phyloP scores from a whole-genome alignment of 2,329 filamentous ascomycete species.

The Epichloe glyceriae region DNA sequence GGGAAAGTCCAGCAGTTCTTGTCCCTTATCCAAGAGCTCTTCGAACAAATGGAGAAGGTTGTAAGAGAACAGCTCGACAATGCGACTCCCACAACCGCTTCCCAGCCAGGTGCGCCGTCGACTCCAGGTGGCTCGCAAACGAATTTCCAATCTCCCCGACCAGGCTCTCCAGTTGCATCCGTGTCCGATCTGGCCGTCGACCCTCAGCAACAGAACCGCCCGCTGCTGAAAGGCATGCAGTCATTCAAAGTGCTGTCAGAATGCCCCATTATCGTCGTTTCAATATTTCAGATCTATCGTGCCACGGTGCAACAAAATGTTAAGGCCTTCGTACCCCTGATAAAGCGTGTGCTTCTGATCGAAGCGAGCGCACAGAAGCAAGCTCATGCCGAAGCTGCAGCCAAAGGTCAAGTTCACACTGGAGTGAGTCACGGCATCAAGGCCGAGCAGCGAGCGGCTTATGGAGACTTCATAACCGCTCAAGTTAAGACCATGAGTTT shows the following conservation, averaged over 20 bases:
- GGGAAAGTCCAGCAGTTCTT: constrained; percentile 81
- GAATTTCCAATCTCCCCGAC: constrained; percentile 76
- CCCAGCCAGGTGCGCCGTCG: constrained; percentile 47
- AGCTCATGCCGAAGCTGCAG: constrained; percentile 74
- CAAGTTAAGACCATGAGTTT: constrained; percentile 99
- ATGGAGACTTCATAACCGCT: constrained; percentile 93
- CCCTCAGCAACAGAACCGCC: constrained; percentile 65
- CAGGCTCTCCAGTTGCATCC: constrained; percentile 77
- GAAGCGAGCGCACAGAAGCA: constrained; percentile 90
- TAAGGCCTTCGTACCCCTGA: constrained; percentile 81
- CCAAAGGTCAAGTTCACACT: constrained; percentile 71
- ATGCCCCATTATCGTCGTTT: constrained; percentile 97
- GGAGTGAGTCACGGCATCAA: constrained; percentile 89
- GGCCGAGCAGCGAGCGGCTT: constrained; percentile 62
- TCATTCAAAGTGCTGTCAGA: constrained; percentile 98
- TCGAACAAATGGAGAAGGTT: constrained; percentile 85
- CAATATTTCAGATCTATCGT: constrained; percentile 90
- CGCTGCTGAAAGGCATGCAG: constrained; percentile 85
- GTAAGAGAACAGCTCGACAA: constrained; percentile 93
- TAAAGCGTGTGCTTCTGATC: constrained; percentile 76
- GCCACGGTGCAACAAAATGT: constrained; percentile 71
- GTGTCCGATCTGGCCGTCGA: constrained; percentile 72
- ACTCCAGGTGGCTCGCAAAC: constrained; percentile 53
- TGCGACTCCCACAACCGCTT: constrained; percentile 40
- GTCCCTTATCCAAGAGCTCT: constrained; percentile 86